A percentile compares a stretch with the other conserved stretches of the same genome.
These are phyloP conservation scores for Pecoramyces ruminantium DNA, from an alignment of 192 early-diverging fungal genomes.

Conservation along the genomic window DNA sequence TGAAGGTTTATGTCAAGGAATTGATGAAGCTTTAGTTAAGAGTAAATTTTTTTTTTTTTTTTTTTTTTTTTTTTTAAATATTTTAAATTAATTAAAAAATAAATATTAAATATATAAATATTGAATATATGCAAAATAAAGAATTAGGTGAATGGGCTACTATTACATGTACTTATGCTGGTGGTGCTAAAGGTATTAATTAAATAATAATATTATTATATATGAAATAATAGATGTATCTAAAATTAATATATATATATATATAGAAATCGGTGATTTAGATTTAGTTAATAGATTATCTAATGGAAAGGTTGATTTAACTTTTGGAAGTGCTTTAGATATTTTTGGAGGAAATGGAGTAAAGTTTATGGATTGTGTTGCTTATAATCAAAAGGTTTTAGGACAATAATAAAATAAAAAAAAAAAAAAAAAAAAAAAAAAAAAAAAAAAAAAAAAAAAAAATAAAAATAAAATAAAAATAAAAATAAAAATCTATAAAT, in stretches of 20 bases:
- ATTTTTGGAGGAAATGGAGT: slow-evolving; percentile 86
- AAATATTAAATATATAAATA: too few relatives aligned
- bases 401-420: not conserved
- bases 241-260: too few relatives aligned
- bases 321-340: slow-evolving; percentile 89
- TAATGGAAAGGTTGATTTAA: slow-evolving; percentile 73
- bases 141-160: slow-evolving; percentile 60
- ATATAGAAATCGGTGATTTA: slow-evolving; percentile 39
- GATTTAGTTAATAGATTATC: slow-evolving; percentile 62
- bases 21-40: slow-evolving; percentile 73
- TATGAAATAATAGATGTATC: too few relatives aligned
- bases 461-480: too few relatives aligned
- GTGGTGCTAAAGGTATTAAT: slow-evolving; percentile 64
- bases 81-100: too few relatives aligned
- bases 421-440: too few relatives aligned
- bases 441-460: too few relatives aligned
- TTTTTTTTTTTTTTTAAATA: too few relatives aligned
- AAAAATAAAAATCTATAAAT: too few relatives aligned
- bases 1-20: slow-evolving; percentile 86
- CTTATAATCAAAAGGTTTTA: not conserved
- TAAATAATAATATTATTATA: too few relatives aligned
- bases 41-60: slow-evolving; percentile 12
- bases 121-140: too few relatives aligned
- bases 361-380: slow-evolving; percentile 47
- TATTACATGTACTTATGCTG: slow-evolving; percentile 89